Percentiles rank a stretch among this genome's conserved stretches.
phyloP scores from a whole-genome alignment of 2,329 filamentous ascomycete species.

The Penicillium sp. region DNA sequence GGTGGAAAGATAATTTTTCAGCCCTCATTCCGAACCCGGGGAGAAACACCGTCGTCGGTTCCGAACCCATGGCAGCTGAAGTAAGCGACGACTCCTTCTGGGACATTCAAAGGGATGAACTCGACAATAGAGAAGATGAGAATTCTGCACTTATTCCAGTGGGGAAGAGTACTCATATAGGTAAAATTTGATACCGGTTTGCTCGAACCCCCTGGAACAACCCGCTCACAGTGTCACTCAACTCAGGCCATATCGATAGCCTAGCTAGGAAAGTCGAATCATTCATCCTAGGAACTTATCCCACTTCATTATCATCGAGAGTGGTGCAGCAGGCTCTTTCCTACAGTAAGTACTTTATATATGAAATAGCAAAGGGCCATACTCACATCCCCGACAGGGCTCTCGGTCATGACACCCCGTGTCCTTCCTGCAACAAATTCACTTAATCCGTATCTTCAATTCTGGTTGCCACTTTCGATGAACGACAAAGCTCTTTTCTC shows the following conservation, averaged over 20 bases:
- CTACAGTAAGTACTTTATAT: not conserved
- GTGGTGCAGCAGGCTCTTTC: not conserved
- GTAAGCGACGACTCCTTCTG: not conserved
- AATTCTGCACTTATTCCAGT: not conserved
- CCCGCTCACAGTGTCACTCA: not conserved
- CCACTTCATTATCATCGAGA: not conserved
- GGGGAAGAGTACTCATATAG: not conserved
- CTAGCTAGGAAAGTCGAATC: not conserved
- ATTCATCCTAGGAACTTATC: not conserved
- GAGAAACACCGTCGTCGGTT: not conserved
- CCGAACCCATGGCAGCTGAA: not conserved
- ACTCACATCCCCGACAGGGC: not conserved
- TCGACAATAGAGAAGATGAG: not conserved
- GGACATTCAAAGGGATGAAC: not conserved
- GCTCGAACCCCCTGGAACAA: not conserved
- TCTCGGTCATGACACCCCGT: not conserved
- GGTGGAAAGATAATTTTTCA: not conserved
- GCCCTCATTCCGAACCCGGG: not conserved
- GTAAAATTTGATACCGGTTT: not conserved
- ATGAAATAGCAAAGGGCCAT: not conserved
- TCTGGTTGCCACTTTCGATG: not conserved
- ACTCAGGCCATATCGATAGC: not conserved
- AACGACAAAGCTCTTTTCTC: not conserved
- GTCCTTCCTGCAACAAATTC: not conserved
- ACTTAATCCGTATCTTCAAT: slow-evolving; percentile 1